These are phyloP conservation scores for Annulohypoxylon stygium DNA, from an alignment of 495 filamentous ascomycete species.

Conservation along the genomic window DNA sequence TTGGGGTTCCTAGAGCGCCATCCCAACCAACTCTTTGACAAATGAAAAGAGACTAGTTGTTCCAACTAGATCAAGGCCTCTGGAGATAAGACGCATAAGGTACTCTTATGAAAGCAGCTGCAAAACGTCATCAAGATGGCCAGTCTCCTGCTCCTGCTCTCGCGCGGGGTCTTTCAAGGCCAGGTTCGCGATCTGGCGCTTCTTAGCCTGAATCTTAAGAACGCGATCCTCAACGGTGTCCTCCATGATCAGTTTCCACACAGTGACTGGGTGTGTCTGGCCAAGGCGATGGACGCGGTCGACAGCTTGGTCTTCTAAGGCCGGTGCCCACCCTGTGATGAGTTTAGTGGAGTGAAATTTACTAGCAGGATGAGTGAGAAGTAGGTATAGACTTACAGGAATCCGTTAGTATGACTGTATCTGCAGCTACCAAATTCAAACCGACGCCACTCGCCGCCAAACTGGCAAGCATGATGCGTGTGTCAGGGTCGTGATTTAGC, in stretches of 20 bases:
- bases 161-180: conserved; percentile 75
- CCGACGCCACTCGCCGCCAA: conserved; percentile 88
- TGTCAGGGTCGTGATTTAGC: conserved; percentile 75
- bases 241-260: conserved; percentile 88
- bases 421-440: conserved; percentile 88
- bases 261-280: conserved; percentile 80
- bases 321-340: conserved; percentile 82
- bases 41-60: too few relatives aligned
- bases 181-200: conserved; percentile 81
- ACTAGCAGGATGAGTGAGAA: background rate
- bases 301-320: conserved; percentile 93
- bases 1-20: too few relatives aligned
- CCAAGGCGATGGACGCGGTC: conserved; percentile 92
- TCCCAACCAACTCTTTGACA: too few relatives aligned
- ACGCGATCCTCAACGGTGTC: conserved; percentile 88
- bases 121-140: conserved; percentile 58
- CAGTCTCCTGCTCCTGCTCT: conserved; percentile 58
- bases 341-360: conserved; percentile 31
- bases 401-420: conserved; percentile 87
- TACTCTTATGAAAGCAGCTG: conserved; percentile 48
- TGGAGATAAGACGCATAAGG: background rate
- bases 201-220: conserved; percentile 82
- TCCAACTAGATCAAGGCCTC: background rate
- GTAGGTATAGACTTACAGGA: conserved; percentile 61
- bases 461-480: conserved; percentile 84